Conservation (phyloP, 176 grass and related monocot genomes). For the Eragrostis curvula region DNA sequence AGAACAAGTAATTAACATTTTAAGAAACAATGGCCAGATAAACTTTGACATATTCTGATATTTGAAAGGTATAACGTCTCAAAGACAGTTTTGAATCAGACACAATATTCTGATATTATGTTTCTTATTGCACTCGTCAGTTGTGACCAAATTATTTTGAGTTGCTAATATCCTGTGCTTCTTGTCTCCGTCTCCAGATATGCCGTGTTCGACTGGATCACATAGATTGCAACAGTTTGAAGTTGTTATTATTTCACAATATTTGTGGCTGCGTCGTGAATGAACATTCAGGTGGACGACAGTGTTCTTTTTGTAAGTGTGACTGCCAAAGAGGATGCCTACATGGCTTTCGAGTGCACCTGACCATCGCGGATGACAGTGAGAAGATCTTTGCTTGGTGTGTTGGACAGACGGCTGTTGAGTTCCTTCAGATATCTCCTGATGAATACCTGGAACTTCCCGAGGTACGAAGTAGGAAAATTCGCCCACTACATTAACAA, state of each 20-base stretch:
- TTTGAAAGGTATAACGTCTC: conserved; percentile 19
- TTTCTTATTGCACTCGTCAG: conserved; percentile 18
- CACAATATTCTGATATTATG: too few species aligned
- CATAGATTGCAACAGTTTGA: conserved; percentile 66
- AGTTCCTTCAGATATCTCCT: conserved; percentile 91
- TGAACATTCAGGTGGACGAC: conserved; percentile 50
- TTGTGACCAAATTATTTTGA: conserved; percentile 13
- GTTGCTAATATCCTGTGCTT: conserved; percentile 23
- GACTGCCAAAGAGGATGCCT: conserved; percentile 46
- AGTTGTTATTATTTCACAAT: conserved; percentile 61
- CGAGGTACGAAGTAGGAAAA: conserved; percentile 56
- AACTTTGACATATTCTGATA: conserved; percentile 16
- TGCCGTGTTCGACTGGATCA: conserved; percentile 60
- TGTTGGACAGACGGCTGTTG: conserved; percentile 72
- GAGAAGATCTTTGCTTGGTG: conserved; percentile 71
- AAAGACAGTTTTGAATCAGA: background rate
- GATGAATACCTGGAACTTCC: conserved; percentile 79
- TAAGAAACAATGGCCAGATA: conserved; percentile 10
- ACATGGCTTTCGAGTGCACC: conserved; percentile 70
- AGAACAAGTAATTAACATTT: conserved; percentile 2
- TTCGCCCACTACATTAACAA: background rate
- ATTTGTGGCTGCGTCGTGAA: conserved; percentile 59
- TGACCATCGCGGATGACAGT: conserved; percentile 74
- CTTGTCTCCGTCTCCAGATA: conserved; percentile 56
- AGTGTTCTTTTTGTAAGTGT: conserved; percentile 72